These are phyloP conservation scores for Aquilaria malaccensis DNA, from an alignment of 345 rosid genomes.

Conservation along the genomic window DNA sequence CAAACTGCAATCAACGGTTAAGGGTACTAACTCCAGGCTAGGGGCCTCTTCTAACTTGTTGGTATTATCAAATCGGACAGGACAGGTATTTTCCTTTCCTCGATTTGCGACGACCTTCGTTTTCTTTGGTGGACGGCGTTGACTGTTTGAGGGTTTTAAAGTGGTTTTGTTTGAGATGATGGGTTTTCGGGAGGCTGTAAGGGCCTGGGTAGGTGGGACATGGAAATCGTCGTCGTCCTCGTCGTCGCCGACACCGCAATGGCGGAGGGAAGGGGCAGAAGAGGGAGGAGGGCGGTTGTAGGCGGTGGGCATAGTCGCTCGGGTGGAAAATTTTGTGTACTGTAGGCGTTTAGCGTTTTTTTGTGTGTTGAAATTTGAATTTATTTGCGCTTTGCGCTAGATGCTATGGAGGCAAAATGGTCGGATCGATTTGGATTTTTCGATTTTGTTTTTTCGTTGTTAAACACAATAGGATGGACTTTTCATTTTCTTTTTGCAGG, in stretches of 20 bases:
- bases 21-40: slow-evolving; percentile 64
- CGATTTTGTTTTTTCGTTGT: too few relatives aligned
- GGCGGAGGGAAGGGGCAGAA: background rate
- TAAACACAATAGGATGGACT: too few relatives aligned
- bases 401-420: too few relatives aligned
- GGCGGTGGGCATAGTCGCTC: background rate
- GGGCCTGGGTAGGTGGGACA: slow-evolving; percentile 34
- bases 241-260: background rate
- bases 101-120: slow-evolving; percentile 18
- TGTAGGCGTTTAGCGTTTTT: too few relatives aligned
- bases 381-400: too few relatives aligned
- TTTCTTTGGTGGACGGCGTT: slow-evolving; percentile 33
- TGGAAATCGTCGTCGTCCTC: slow-evolving; percentile 57
- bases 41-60: slow-evolving; percentile 16
- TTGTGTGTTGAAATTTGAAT: too few relatives aligned
- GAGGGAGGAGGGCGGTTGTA: too few relatives aligned
- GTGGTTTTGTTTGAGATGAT: slow-evolving; percentile 15
- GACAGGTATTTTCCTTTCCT: slow-evolving; percentile 44
- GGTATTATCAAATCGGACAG: background rate
- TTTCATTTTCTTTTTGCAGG: too few relatives aligned
- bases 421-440: too few relatives aligned
- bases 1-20: slow-evolving; percentile 44
- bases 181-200: slow-evolving; percentile 7
- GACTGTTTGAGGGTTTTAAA: slow-evolving; percentile 22
- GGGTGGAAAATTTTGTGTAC: too few relatives aligned